Evolutionary conservation across 495 filamentous ascomycete species (phyloP), one percentile per base, ranked within the genome.

Genomic region (Aspergillus conjunctus): DNA sequence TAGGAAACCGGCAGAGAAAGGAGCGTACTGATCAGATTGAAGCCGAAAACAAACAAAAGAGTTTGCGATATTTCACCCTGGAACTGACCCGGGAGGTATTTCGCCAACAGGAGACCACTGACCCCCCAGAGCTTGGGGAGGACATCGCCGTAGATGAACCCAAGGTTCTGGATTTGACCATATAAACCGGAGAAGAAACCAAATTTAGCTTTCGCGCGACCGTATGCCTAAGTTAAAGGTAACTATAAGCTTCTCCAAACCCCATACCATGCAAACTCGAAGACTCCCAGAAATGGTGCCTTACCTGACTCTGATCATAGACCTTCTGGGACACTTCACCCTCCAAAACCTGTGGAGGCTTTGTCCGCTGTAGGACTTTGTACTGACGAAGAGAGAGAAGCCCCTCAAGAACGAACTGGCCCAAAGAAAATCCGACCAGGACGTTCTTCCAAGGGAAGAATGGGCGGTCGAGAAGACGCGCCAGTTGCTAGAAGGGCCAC

Each of bases 401-500:
- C 53, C 87, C 85, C 68, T 98, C 94, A 64, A 98, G 88, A 49
- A 90, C 69, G 71, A 88, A 97, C 71, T 98, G 92, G 48, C 85
- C 89, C 60, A 97, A 62, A 11, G 92, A 93, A 78, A 98, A 98
- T 56, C 91, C 90, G 57, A 97, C 85, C 66, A 98, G 91, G 59
- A 98, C 85, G 69, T 84, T 87, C 87, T 98, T 98, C 94, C 94
- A 98, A 54, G 95, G 93, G 78, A 98, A 94, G 64, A 88, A 79
- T 54, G 94, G 93, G 66, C 90, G 86, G 81, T 98, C 95, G 50
- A 98, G 87, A 70, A 87, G 84, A 73, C 85, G 83, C 66, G 91
- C 90, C 59, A 98, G 85, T 79, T 91, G 88, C 93, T 97, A 71
- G 61, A 61, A 44, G 41, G 12, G 55, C 43, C 54, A 66, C 62